Conservation (phyloP, 2,329 filamentous ascomycete species). For the Plenodomus biglobosus region DNA sequence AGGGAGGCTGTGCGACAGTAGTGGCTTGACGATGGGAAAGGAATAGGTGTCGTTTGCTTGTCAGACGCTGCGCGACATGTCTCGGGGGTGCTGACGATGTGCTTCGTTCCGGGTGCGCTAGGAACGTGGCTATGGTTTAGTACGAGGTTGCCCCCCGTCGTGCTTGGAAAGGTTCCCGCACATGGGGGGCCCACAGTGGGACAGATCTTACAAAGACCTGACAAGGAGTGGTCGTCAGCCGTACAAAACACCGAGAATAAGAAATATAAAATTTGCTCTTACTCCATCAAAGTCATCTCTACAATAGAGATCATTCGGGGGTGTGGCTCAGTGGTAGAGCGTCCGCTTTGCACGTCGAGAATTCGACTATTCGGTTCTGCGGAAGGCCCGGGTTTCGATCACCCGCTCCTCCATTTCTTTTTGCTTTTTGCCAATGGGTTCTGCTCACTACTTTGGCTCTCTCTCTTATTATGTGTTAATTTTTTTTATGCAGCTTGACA, state of each 20-base stretch:
- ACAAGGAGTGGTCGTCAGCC: no score
- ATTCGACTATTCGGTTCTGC: neutral
- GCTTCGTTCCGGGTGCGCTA: slow-evolving; percentile 21
- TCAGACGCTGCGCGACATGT: slow-evolving; percentile 16
- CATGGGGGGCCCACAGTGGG: no score
- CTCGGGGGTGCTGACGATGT: slow-evolving; percentile 26
- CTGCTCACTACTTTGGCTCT: no score
- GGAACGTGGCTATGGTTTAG: slow-evolving; percentile 18
- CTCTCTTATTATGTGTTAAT: no score
- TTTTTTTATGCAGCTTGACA: no score
- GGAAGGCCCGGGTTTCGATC: slow-evolving; percentile 11
- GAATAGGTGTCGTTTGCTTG: slow-evolving; percentile 17
- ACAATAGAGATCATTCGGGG: neutral
- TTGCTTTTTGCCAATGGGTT: no score
- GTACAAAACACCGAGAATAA: neutral
- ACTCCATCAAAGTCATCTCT: no score
- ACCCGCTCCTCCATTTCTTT: slow-evolving; percentile 8
- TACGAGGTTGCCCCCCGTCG: neutral
- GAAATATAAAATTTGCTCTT: neutral
- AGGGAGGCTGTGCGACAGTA: neutral
- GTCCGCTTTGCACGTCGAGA: neutral
- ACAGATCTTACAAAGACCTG: no score
- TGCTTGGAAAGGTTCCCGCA: neutral
- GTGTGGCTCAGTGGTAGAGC: neutral
- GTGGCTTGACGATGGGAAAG: neutral